Percentiles rank a stretch among this genome's conserved stretches.
Evolutionary conservation across 2,329 filamentous ascomycete species (phyloP).

Genomic region (Cladosporium sp.): DNA sequence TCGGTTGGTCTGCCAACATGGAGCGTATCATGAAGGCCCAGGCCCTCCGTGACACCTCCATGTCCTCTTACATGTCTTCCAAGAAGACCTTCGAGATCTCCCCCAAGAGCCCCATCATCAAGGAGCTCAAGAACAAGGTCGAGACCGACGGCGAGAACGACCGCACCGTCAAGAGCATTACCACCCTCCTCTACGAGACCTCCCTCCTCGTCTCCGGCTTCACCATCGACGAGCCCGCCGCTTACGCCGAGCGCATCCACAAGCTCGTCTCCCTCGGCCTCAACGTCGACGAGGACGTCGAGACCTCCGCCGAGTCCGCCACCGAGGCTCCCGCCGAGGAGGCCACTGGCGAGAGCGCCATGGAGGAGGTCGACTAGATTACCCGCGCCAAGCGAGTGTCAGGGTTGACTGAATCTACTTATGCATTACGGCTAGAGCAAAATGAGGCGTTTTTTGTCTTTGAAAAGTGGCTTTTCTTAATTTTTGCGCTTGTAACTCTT

Average conservation of each 20-base stretch:
- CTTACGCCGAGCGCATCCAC: conserved; percentile 98
- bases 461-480: conserved; percentile 7
- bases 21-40: conserved; percentile 99
- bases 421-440: conserved; percentile 12
- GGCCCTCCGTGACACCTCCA: conserved; percentile 98
- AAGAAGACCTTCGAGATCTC: conserved; percentile 99
- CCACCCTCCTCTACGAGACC: conserved; percentile 97
- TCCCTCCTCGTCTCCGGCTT: conserved; percentile 95
- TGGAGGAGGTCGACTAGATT: conserved; percentile 98
- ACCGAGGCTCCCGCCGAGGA: conserved; percentile 59
- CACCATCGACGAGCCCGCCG: conserved; percentile 97
- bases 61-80: conserved; percentile 99
- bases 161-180: conserved; percentile 98
- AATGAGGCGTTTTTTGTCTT: conserved; percentile 6
- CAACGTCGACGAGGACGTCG: conserved; percentile 92
- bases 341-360: conserved; percentile 79
- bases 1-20: conserved; percentile 99
- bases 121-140: conserved; percentile 99
- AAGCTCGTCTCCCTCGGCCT: conserved; percentile 97
- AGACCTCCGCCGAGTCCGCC: conserved; percentile 55
- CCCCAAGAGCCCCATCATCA: conserved; percentile 94
- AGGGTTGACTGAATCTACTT: neutral
- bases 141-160: conserved; percentile 96
- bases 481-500: conserved; percentile 5
- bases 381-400: neutral